Conservation (phyloP, 2,329 filamentous ascomycete genomes). For the Pezicula radicicola region DNA sequence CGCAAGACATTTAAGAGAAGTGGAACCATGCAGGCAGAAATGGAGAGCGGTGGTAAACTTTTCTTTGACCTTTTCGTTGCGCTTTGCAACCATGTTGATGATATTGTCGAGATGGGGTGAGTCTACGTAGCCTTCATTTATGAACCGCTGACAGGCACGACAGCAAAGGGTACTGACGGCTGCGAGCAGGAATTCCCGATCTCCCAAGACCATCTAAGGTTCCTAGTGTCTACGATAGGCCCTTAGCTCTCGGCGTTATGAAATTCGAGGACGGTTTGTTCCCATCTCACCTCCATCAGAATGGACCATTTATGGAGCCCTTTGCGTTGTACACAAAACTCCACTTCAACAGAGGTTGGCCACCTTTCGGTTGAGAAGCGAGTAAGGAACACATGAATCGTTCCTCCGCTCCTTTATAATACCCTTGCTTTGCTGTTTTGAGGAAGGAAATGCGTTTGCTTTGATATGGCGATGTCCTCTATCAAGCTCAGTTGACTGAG, state of each 20-base stretch:
- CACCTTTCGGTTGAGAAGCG: constrained; percentile 37
- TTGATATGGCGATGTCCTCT: constrained; percentile 19
- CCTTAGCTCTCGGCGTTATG: constrained; percentile 24
- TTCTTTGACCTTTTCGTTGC: constrained; percentile 99
- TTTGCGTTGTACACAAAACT: constrained; percentile 28
- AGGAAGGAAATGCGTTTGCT: constrained; percentile 29
- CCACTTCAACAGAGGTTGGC: constrained; percentile 43
- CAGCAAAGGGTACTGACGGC: constrained; percentile 14
- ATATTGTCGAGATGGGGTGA: constrained; percentile 77
- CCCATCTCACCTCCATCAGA: constrained; percentile 30
- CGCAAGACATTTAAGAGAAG: constrained; percentile 97
- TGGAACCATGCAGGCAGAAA: constrained; percentile 98
- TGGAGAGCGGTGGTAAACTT: constrained; percentile 88
- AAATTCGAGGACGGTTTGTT: constrained; percentile 27
- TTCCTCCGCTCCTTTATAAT: constrained; percentile 36
- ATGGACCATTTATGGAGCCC: constrained; percentile 30
- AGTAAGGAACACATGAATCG: constrained; percentile 21
- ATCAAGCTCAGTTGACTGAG: constrained; percentile 13
- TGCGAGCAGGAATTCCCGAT: constrained; percentile 43
- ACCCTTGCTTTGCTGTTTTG: constrained; percentile 28
- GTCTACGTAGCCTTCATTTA: constrained; percentile 11
- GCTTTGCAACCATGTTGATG: constrained; percentile 97
- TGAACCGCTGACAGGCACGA: constrained; percentile 17
- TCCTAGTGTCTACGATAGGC: constrained; percentile 24
- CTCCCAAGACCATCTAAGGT: constrained; percentile 50